Percentiles rank a stretch among this genome's conserved stretches.
Conservation (phyloP, 116 monocot genomes). For the Papilionanthe hybrid region DNA sequence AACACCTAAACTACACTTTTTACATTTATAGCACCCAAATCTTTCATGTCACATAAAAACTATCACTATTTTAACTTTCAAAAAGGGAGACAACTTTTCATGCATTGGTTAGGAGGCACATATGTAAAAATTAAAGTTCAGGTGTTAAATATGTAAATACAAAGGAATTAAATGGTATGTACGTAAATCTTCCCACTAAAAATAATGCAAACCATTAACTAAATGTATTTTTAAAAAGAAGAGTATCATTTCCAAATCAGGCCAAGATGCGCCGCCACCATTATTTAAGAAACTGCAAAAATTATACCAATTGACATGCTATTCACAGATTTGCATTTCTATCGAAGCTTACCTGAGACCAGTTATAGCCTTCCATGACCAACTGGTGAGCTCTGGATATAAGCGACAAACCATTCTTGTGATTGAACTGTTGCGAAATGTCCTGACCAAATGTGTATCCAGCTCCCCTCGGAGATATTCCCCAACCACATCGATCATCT, state of each 20-base stretch:
- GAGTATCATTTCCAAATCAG: too few relatives aligned
- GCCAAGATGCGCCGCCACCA: too few relatives aligned
- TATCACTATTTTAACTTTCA: too few relatives aligned
- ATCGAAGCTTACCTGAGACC: slow-evolving; percentile 66
- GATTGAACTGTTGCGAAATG: slow-evolving; percentile 88
- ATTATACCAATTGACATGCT: background rate
- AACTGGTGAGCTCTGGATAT: slow-evolving; percentile 93
- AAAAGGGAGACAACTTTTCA: too few relatives aligned
- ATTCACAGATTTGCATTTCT: background rate
- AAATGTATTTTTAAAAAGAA: background rate
- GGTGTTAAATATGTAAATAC: too few relatives aligned
- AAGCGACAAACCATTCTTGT: slow-evolving; percentile 79
- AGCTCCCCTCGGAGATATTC: slow-evolving; percentile 86
- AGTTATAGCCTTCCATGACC: slow-evolving; percentile 98
- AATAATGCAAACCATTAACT: background rate
- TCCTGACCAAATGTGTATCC: slow-evolving; percentile 98
- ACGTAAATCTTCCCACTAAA: background rate
- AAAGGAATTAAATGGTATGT: too few relatives aligned
- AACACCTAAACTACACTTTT: too few relatives aligned
- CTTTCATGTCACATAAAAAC: too few relatives aligned
- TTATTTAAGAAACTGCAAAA: background rate
- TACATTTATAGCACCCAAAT: too few relatives aligned
- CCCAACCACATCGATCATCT: slow-evolving; percentile 93
- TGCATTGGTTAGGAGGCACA: too few relatives aligned
- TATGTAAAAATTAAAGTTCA: too few relatives aligned